Percentiles rank a stretch among this genome's conserved stretches.
These are phyloP conservation scores for Castanea sativa DNA, from an alignment of 306 rosid genomes.

Conservation along the genomic window DNA sequence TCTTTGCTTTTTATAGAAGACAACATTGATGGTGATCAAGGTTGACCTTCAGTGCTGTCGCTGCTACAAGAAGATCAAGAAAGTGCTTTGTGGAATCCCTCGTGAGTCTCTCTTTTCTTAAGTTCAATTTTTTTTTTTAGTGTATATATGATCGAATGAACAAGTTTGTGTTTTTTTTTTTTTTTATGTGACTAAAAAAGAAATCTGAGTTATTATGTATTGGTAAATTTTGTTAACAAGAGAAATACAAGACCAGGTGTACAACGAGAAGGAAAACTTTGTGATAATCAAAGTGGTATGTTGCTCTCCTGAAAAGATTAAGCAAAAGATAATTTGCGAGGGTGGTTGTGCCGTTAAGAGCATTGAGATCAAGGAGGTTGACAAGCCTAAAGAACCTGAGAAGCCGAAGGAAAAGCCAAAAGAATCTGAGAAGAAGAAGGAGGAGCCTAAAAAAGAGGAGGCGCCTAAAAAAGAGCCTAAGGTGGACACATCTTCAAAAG, in stretches of 20 bases:
- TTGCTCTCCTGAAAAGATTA: constrained; percentile 71
- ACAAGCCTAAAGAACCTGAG: constrained; percentile 11
- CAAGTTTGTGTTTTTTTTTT: not conserved
- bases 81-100: constrained; percentile 60
- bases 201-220: constrained; percentile 33
- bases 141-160: not conserved
- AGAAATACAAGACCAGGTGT: constrained; percentile 80
- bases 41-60: constrained; percentile 69
- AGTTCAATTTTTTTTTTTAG: not conserved
- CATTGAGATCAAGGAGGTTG: constrained; percentile 63
- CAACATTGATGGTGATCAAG: constrained; percentile 58
- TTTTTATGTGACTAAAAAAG: not conserved
- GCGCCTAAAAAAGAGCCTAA: not conserved
- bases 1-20: constrained; percentile 26
- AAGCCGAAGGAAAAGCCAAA: constrained; percentile 10
- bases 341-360: constrained; percentile 55
- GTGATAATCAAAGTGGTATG: constrained; percentile 70
- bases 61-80: constrained; percentile 82
- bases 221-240: constrained; percentile 42
- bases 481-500: too few species aligned
- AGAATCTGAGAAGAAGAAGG: not conserved
- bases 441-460: constrained; percentile 13
- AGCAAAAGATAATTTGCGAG: constrained; percentile 54
- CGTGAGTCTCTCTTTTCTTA: constrained; percentile 49
- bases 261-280: constrained; percentile 47